phyloP scores from a whole-genome alignment of 352 stramenopile species.

The Pythium periplocum region DNA sequence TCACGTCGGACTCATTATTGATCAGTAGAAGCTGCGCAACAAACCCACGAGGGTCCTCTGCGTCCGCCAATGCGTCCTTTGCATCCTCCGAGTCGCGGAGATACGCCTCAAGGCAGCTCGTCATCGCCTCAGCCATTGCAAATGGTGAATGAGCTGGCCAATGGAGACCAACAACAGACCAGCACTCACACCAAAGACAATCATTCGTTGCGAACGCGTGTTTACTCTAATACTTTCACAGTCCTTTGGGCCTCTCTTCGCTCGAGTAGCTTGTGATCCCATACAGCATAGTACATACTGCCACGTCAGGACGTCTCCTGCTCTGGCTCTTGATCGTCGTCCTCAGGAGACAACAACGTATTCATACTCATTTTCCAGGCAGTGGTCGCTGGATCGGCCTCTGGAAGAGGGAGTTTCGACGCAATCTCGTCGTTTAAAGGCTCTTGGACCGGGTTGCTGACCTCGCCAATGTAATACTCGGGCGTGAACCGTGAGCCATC shows the following conservation, averaged over 20 bases:
- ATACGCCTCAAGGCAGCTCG: neutral
- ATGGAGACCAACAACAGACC: no score
- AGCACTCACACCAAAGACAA: no score
- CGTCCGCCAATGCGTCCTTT: slow-evolving; percentile 12
- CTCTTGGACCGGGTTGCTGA: neutral
- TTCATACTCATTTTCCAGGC: neutral
- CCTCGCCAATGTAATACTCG: slow-evolving; percentile 13
- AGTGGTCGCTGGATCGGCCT: no score
- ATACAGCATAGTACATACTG: no score
- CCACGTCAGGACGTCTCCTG: no score
- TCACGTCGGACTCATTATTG: no score
- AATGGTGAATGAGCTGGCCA: neutral
- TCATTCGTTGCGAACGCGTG: no score
- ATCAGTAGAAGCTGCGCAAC: slow-evolving; percentile 28
- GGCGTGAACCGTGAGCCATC: slow-evolving; percentile 9
- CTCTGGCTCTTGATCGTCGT: neutral
- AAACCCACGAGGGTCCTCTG: slow-evolving; percentile 33
- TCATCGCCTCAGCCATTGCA: neutral
- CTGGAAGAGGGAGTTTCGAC: no score
- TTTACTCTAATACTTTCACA: no score
- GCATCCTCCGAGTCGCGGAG: neutral
- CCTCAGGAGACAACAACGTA: neutral
- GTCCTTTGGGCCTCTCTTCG: no score
- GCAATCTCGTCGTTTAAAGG: no score
- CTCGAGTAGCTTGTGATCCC: no score